These are phyloP conservation scores for Fragaria iinumae DNA, from an alignment of 306 rosid genomes.

Conservation along the genomic window DNA sequence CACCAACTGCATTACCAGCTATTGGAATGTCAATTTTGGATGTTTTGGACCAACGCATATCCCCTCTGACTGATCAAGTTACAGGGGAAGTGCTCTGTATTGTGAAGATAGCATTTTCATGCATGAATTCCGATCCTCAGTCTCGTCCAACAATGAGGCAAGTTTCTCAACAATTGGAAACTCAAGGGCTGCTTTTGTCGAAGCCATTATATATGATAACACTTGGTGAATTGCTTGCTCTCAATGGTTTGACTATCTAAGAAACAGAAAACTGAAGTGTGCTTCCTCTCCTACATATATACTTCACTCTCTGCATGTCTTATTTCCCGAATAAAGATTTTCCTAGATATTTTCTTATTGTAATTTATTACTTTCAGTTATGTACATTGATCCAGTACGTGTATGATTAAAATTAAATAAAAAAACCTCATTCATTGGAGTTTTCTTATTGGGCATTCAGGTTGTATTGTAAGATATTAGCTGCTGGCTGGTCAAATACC, in stretches of 20 bases:
- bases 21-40: not conserved
- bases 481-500: too few species aligned
- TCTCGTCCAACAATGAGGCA: slow-evolving; percentile 19
- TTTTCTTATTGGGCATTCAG: too few species aligned
- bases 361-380: too few species aligned
- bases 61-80: not conserved
- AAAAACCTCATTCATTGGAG: too few species aligned
- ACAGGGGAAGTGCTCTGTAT: not conserved
- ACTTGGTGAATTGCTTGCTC: not conserved
- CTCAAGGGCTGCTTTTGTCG: not conserved
- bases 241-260: not conserved
- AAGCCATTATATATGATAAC: not conserved
- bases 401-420: too few species aligned
- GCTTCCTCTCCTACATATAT: too few species aligned
- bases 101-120: not conserved
- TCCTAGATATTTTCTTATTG: not conserved
- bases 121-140: not conserved
- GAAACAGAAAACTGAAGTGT: not conserved
- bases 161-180: slow-evolving; percentile 4
- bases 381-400: too few species aligned
- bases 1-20: not conserved
- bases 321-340: not conserved
- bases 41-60: slow-evolving; percentile 13
- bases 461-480: too few species aligned
- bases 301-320: not conserved